Percentiles rank a stretch among this genome's conserved stretches.
Conservation (phyloP, 352 stramenopile genomes). For the Globisporangium uncinulatum region DNA sequence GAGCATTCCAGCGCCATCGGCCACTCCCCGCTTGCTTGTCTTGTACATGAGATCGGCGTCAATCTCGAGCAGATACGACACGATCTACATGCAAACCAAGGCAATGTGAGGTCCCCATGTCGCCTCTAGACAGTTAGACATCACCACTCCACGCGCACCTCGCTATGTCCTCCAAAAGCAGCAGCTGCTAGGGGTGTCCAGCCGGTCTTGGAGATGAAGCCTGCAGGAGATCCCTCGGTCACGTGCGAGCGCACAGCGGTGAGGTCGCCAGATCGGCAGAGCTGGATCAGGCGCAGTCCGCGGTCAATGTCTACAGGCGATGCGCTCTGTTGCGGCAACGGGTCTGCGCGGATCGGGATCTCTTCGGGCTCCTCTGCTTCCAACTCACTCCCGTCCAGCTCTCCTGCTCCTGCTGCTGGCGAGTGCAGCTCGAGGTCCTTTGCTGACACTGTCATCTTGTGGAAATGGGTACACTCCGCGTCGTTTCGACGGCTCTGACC, state of each 20-base stretch:
- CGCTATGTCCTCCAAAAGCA: constrained; percentile 53
- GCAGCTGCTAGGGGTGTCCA: constrained; percentile 70
- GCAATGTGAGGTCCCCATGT: neutral
- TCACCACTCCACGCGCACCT: constrained; percentile 23
- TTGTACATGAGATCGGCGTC: constrained; percentile 73
- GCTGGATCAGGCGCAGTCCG: constrained; percentile 52
- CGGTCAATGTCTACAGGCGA: constrained; percentile 44
- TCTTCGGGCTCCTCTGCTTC: constrained; percentile 29
- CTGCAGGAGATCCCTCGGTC: constrained; percentile 38
- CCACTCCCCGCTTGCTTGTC: constrained; percentile 20
- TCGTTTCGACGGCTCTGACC: neutral
- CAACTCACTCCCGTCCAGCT: constrained; percentile 10
- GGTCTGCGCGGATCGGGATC: constrained; percentile 48
- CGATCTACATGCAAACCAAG: constrained; percentile 21
- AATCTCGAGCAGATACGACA: constrained; percentile 65
- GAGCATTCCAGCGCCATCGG: constrained; percentile 1
- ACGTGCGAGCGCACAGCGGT: constrained; percentile 31
- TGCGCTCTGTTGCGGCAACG: constrained; percentile 48
- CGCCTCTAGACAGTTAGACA: neutral
- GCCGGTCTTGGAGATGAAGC: constrained; percentile 70
- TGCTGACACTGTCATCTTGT: neutral
- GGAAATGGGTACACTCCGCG: neutral
- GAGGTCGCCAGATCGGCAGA: constrained; percentile 47
- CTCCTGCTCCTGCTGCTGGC: neutral
- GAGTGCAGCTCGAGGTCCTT: neutral